A percentile compares a stretch with the other conserved stretches of the same genome.
Conservation (phyloP, 108 stramenopile species). For the Parmales sp. region DNA sequence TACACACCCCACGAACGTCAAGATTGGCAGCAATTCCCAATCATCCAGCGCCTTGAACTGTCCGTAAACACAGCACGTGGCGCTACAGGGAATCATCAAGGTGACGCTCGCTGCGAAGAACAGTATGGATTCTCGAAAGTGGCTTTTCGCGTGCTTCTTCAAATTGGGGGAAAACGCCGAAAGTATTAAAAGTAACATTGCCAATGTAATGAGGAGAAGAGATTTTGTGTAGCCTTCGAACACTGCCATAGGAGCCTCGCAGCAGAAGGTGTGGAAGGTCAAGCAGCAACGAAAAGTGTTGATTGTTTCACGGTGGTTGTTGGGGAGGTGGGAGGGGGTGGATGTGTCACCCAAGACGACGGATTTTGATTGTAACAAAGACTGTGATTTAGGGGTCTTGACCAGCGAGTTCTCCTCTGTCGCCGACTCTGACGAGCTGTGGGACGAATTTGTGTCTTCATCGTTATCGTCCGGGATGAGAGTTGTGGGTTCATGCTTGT, state of each 20-base stretch:
- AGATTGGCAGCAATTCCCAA: not conserved
- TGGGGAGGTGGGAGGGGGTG: not conserved
- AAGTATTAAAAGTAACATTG: not conserved
- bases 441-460: too few species aligned
- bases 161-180: not conserved
- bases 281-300: not conserved
- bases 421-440: too few species aligned
- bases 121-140: not conserved
- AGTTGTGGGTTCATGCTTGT: not conserved
- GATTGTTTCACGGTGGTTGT: not conserved
- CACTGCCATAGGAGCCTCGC: not conserved
- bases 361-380: too few species aligned
- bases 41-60: not conserved
- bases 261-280: conserved; percentile 9
- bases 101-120: not conserved
- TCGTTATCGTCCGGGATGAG: not conserved
- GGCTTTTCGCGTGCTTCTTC: not conserved
- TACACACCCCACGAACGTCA: not conserved
- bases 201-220: not conserved
- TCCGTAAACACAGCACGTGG: not conserved
- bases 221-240: not conserved
- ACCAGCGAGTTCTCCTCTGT: too few species aligned
- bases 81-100: conserved; percentile 2
- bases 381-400: too few species aligned
- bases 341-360: too few species aligned